A percentile compares a stretch with the other conserved stretches of the same genome.
Conservation (phyloP, 1,139 yeast species). For the Schwanniomyces etchellsii region DNA sequence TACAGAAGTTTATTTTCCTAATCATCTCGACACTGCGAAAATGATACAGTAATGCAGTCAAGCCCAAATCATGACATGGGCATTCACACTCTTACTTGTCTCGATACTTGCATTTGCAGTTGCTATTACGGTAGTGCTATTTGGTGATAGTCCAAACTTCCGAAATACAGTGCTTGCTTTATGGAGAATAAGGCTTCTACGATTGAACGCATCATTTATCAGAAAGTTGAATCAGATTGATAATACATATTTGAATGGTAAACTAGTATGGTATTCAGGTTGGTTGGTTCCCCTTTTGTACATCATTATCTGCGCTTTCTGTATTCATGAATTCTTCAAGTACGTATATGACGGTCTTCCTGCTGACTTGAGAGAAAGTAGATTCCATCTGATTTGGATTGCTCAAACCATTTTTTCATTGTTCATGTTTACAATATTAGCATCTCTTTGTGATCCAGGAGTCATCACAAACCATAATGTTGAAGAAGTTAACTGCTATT, state of each 20-base stretch:
- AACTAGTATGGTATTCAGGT: conserved; percentile 6
- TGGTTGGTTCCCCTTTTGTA: conserved; percentile 52
- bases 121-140: conserved; percentile 19
- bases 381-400: conserved; percentile 16
- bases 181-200: background rate
- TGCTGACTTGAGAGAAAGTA: conserved; percentile 4
- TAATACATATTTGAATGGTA: background rate
- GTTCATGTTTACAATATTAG: conserved; percentile 26
- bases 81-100: background rate
- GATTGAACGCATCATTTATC: background rate
- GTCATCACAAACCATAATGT: conserved; percentile 17
- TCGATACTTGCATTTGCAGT: background rate
- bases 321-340: conserved; percentile 42
- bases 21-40: no score
- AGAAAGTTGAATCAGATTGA: background rate
- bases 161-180: conserved; percentile 23
- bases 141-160: conserved; percentile 51
- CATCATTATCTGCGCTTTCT: conserved; percentile 33
- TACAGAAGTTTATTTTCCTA: no score
- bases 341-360: conserved; percentile 30
- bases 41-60: no score
- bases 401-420: conserved; percentile 30
- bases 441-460: conserved; percentile 58
- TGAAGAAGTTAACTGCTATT: conserved; percentile 8
- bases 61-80: background rate